Conservation (phyloP, 768 basidiomycete species). For the Pleurotus citrinopileatus region DNA sequence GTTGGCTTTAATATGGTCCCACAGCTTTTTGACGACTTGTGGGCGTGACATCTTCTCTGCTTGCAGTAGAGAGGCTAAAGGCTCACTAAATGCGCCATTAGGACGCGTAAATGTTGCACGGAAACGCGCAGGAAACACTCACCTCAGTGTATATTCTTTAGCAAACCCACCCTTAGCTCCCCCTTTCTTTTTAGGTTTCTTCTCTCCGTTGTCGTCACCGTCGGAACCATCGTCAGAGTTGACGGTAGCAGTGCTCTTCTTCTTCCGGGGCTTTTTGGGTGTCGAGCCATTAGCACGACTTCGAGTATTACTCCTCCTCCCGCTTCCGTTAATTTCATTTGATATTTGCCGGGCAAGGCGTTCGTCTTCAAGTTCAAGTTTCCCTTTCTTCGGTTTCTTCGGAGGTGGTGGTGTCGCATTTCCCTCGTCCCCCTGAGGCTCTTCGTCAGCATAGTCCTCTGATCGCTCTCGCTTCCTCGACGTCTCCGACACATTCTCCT, state of each 20-base stretch:
- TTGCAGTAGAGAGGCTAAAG: conserved; percentile 68
- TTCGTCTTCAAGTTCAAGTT: conserved; percentile 57
- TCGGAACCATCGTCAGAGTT: conserved; percentile 51
- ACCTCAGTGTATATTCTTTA: conserved; percentile 78
- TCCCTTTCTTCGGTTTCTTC: conserved; percentile 51
- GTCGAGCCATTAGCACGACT: conserved; percentile 36
- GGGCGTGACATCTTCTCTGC: conserved; percentile 75
- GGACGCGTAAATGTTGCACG: conserved; percentile 13
- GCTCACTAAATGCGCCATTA: conserved; percentile 45
- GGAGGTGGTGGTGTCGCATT: conserved; percentile 29
- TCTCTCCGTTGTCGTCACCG: conserved; percentile 36
- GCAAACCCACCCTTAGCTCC: conserved; percentile 71
- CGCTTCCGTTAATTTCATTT: conserved; percentile 63
- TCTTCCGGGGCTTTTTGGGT: conserved; percentile 41
- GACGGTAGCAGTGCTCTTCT: conserved; percentile 55
- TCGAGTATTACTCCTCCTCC: conserved; percentile 41
- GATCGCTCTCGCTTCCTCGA: conserved; percentile 39
- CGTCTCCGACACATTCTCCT: conserved; percentile 20
- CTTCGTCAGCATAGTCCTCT: conserved; percentile 27
- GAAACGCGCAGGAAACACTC: conserved; percentile 16
- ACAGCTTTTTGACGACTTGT: conserved; percentile 87
- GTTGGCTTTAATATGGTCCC: conserved; percentile 84
- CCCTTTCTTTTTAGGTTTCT: conserved; percentile 43
- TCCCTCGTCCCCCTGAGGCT: conserved; percentile 30
- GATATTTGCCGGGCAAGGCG: conserved; percentile 71